Evolutionary conservation across 2,329 filamentous ascomycete species (phyloP), one percentile per base, ranked within the genome.

Genomic region (Cytospora schulzeri): DNA sequence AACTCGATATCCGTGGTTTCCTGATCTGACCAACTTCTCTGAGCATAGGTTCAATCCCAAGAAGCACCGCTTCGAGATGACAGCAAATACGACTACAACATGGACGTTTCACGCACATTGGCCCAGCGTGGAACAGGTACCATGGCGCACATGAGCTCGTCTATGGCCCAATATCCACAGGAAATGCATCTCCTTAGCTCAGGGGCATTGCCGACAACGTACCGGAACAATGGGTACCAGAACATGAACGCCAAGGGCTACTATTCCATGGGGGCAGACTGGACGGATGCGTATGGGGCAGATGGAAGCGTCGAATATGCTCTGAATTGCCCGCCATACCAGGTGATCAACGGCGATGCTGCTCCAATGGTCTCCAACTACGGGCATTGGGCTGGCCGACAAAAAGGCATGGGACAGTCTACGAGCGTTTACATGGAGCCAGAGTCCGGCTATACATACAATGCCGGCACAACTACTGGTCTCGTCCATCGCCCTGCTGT

Each of bases 241-340:
- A 60, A 29, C 52, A 50, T 63, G 60, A 22, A 60, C 45, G 24
- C 64, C 17, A 66, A 66, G 41, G 52, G 52, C 8, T 79, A 77
- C 65, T 79, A 77, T 58, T 70, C 74, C 1, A 65, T 67, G 45
- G 70, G 77, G 56, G 68, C 75, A 19, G 71, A 72, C 11, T 80
- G 78, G 75, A 60, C 72, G 11, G 66, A 72, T 14, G 62, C 71
- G 0, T 79, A 80, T 63, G 65, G 71, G 0, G 76, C 78, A 0
- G 78, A 79, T 22, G 68, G 70, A n/a, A 24, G 75, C n/a, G 77
- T 79, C 15, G 78, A 79, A 66, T 76, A 76, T 58, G 66, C 70
- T 22, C 62, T 79, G 15, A 72, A 70, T 38, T 76, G 76, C 54
- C 62, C 73, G 1, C 63, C 73, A 1, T 78, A 77, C 59, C 71